A percentile compares a stretch with the other conserved stretches of the same genome.
These are phyloP conservation scores for Xenosphaeropsis pyriputrescens DNA, from an alignment of 2,329 filamentous ascomycete genomes.

Conservation along the genomic window DNA sequence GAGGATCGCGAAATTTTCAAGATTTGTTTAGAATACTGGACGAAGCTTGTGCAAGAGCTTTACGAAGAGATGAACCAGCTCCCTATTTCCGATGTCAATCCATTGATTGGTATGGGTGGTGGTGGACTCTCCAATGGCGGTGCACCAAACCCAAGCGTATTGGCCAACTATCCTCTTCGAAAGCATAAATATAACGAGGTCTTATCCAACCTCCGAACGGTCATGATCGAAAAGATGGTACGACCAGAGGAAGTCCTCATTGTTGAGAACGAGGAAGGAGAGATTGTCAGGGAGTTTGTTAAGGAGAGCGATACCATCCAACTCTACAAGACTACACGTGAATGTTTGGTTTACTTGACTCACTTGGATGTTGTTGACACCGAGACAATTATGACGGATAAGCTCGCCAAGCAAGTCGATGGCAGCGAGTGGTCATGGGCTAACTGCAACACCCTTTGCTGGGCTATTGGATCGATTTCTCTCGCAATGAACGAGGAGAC, in stretches of 20 bases:
- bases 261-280: constrained; percentile 98
- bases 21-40: constrained; percentile 98
- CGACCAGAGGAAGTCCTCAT: constrained; percentile 94
- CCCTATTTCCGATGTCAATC: constrained; percentile 85
- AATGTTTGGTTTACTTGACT: constrained; percentile 92
- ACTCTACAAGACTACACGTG: constrained; percentile 95
- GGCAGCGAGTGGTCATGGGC: constrained; percentile 97
- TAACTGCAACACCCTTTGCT: constrained; percentile 98
- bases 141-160: constrained; percentile 69
- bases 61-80: constrained; percentile 98
- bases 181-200: constrained; percentile 98
- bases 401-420: constrained; percentile 88
- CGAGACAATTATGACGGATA: constrained; percentile 98
- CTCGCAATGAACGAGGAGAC: constrained; percentile 99
- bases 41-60: constrained; percentile 91
- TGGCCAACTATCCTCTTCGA: constrained; percentile 81
- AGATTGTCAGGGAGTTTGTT: constrained; percentile 97
- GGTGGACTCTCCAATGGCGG: constrained; percentile 61
- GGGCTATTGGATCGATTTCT: constrained; percentile 98
- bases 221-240: constrained; percentile 99
- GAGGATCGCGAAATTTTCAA: constrained; percentile 99
- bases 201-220: constrained; percentile 80
- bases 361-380: constrained; percentile 96
- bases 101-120: constrained; percentile 66
- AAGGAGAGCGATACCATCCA: constrained; percentile 99